Percentiles rank a stretch among this genome's conserved stretches.
These are phyloP conservation scores for Leccinum griseonigrum DNA, from an alignment of 1,284 basidiomycete species.

Conservation along the genomic window DNA sequence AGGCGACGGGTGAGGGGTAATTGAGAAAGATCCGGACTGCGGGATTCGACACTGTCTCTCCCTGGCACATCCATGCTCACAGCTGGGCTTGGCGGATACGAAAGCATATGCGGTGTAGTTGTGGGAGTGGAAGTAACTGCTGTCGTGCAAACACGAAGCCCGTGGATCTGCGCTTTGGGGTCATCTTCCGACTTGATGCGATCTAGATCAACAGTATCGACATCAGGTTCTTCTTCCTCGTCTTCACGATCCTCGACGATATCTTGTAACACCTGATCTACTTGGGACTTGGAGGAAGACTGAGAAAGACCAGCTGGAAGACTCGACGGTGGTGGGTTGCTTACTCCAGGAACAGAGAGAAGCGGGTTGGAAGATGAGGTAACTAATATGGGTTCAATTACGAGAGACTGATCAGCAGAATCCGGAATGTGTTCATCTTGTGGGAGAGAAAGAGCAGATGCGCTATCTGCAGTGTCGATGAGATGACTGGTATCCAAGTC, in stretches of 20 bases:
- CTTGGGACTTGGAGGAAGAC: conserved; percentile 26
- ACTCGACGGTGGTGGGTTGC: conserved; percentile 38
- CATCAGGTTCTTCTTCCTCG: conserved; percentile 23
- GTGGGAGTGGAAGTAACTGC: conserved; percentile 26
- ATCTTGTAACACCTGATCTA: conserved; percentile 43
- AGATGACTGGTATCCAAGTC: conserved; percentile 13
- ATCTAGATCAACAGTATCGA: conserved; percentile 10
- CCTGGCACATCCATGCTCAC: conserved; percentile 13
- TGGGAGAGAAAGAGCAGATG: neutral
- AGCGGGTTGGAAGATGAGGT: conserved; percentile 35
- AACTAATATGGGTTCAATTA: conserved; percentile 32
- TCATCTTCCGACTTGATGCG: conserved; percentile 12
- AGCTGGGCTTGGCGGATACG: conserved; percentile 28
- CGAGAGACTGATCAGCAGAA: conserved; percentile 10
- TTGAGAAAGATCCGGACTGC: conserved; percentile 16
- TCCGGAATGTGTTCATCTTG: conserved; percentile 1
- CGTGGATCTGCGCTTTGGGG: conserved; percentile 49
- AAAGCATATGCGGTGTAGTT: conserved; percentile 19
- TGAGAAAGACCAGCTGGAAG: conserved; percentile 34
- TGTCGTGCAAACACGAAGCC: conserved; percentile 55
- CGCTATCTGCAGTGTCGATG: conserved; percentile 14
- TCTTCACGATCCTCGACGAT: conserved; percentile 55
- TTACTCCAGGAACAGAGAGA: conserved; percentile 23
- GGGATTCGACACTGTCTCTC: conserved; percentile 27
- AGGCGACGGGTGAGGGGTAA: conserved; percentile 23